Conservation (phyloP, 768 basidiomycete genomes). For the Phaffia tasmanica region DNA sequence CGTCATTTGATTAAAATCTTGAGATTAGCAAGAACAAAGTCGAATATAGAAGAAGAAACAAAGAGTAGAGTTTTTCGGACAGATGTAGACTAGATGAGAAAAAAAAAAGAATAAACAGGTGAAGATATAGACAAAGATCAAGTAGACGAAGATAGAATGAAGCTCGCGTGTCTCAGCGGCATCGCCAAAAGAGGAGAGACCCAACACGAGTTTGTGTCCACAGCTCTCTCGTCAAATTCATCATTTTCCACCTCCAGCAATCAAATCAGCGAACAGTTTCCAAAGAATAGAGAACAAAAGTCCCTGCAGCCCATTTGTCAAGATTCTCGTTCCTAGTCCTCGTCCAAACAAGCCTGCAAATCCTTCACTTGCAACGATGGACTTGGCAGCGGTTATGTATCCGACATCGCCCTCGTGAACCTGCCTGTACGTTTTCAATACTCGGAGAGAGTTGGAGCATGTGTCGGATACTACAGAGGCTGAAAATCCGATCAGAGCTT, state of each 20-base stretch:
- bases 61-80: too few relatives aligned
- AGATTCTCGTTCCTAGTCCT: slow-evolving; percentile 55
- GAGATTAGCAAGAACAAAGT: too few relatives aligned
- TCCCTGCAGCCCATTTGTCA: slow-evolving; percentile 79
- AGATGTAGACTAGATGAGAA: too few relatives aligned
- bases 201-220: too few relatives aligned
- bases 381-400: slow-evolving; percentile 64
- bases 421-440: slow-evolving; percentile 92
- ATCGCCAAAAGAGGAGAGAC: too few relatives aligned
- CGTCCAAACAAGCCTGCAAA: slow-evolving; percentile 70
- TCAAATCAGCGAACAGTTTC: slow-evolving; percentile 84
- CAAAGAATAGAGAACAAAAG: slow-evolving; percentile 84
- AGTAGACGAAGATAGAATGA: too few relatives aligned
- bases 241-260: not conserved
- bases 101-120: too few relatives aligned
- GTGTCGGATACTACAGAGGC: slow-evolving; percentile 80
- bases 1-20: too few relatives aligned
- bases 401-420: slow-evolving; percentile 70
- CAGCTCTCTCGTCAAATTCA: too few relatives aligned
- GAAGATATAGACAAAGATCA: too few relatives aligned
- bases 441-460: slow-evolving; percentile 74
- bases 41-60: too few relatives aligned
- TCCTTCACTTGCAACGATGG: slow-evolving; percentile 66
- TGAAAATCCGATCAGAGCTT: slow-evolving; percentile 81
- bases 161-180: too few relatives aligned